These are phyloP conservation scores for Porphyridium purpureum DNA, from an alignment of 23 red algal species.

Conservation along the genomic window DNA sequence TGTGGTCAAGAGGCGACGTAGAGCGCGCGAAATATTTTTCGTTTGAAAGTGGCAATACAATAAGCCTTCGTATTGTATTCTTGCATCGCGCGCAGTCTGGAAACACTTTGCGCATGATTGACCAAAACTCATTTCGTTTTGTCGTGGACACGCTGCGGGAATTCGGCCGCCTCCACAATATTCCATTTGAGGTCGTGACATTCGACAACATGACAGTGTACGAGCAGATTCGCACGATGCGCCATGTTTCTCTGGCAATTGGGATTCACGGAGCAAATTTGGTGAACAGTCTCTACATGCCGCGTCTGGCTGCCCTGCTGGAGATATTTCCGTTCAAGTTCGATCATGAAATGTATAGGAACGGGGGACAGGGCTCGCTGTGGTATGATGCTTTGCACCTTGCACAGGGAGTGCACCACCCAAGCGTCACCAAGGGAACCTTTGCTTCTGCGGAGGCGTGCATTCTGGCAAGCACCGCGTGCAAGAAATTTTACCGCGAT, in stretches of 20 bases:
- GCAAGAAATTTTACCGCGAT: slow-evolving; percentile 55
- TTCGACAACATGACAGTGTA: not conserved
- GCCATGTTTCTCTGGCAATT: not conserved
- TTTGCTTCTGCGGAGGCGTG: slow-evolving; percentile 26
- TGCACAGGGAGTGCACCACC: slow-evolving; percentile 14
- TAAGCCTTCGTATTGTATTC: too few species aligned
- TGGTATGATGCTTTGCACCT: slow-evolving; percentile 49
- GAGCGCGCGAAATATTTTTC: too few species aligned
- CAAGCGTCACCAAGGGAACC: slow-evolving; percentile 4
- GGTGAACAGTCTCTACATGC: slow-evolving; percentile 1
- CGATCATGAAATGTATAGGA: not conserved
- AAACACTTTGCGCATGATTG: too few species aligned
- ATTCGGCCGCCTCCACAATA: too few species aligned
- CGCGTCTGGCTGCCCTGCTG: not conserved
- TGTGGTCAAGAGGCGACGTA: too few species aligned
- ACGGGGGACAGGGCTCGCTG: slow-evolving; percentile 16
- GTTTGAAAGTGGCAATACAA: too few species aligned
- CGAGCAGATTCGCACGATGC: not conserved
- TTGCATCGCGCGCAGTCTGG: too few species aligned
- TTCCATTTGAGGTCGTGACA: slow-evolving; percentile 3
- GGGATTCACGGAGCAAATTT: slow-evolving; percentile 1
- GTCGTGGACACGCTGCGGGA: too few species aligned
- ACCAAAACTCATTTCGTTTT: too few species aligned
- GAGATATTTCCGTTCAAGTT: not conserved
- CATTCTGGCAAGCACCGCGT: slow-evolving; percentile 17